Percentiles rank a stretch among this genome's conserved stretches.
These are phyloP conservation scores for Asclepias syriaca DNA, from an alignment of 257 asterid genomes.

Conservation along the genomic window DNA sequence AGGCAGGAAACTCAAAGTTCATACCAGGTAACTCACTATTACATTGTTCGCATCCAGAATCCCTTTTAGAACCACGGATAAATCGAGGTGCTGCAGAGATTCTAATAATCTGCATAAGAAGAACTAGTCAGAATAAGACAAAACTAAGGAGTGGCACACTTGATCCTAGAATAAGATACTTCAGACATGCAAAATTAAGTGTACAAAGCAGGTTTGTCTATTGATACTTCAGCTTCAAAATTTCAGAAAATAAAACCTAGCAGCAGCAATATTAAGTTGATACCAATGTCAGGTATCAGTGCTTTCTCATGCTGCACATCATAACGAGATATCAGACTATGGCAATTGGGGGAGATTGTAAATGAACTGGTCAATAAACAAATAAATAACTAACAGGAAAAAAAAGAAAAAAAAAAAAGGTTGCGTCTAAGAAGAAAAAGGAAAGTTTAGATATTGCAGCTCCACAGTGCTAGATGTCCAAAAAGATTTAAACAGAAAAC, in stretches of 20 bases:
- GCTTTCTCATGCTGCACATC: background rate
- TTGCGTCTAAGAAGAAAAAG: background rate
- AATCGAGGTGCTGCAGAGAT: conserved; percentile 2
- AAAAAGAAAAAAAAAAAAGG: background rate
- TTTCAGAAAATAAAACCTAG: background rate
- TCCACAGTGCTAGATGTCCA: background rate
- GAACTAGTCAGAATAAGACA: background rate
- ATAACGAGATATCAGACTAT: background rate
- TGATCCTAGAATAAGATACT: background rate
- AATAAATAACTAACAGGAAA: background rate
- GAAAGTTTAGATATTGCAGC: background rate
- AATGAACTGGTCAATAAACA: background rate
- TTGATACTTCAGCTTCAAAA: background rate
- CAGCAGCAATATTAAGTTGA: background rate
- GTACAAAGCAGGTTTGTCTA: background rate
- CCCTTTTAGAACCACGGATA: conserved; percentile 20
- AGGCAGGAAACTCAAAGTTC: conserved; percentile 43
- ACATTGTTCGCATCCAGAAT: conserved; percentile 11
- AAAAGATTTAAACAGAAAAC: background rate
- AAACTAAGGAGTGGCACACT: background rate
- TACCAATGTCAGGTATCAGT: background rate
- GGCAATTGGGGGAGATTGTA: background rate
- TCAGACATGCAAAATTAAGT: background rate
- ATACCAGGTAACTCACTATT: conserved; percentile 29
- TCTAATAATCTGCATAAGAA: conserved; percentile 25